Evolutionary conservation across 805 yeast genomes (phyloP).

Genomic region (Ogataea sp.): DNA sequence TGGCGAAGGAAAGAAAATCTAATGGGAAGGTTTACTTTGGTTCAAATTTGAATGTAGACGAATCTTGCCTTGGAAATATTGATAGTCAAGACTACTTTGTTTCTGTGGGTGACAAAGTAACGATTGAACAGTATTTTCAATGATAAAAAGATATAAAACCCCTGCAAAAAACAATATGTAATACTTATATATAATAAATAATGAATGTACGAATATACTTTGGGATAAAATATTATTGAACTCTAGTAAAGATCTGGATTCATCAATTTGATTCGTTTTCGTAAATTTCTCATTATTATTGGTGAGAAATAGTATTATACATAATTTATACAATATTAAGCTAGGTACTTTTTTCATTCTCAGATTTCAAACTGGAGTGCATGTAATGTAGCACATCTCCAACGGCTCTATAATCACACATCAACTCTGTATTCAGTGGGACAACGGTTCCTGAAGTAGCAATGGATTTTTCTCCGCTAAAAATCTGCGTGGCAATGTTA

Average conservation of each 20-base stretch:
- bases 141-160: no score
- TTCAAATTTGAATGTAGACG: constrained; percentile 16
- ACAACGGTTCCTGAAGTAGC: constrained; percentile 9
- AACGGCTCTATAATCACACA: constrained; percentile 17
- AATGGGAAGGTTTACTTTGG: constrained; percentile 34
- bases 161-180: no score
- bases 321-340: no score
- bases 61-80: constrained; percentile 4
- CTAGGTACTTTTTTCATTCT: neutral
- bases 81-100: constrained; percentile 1
- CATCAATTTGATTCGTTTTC: no score
- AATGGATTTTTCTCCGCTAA: constrained; percentile 12
- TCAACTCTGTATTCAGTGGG: constrained; percentile 16
- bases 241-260: no score
- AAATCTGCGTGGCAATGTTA: constrained; percentile 6
- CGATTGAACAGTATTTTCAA: neutral
- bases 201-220: no score
- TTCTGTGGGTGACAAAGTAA: constrained; percentile 10
- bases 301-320: no score
- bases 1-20: constrained; percentile 25
- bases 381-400: constrained; percentile 10
- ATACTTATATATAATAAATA: no score
- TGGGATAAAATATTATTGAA: no score
- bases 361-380: constrained; percentile 5
- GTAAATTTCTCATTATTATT: neutral